Conservation (phyloP, 352 stramenopile species). For the Globisporangium spinosum region DNA sequence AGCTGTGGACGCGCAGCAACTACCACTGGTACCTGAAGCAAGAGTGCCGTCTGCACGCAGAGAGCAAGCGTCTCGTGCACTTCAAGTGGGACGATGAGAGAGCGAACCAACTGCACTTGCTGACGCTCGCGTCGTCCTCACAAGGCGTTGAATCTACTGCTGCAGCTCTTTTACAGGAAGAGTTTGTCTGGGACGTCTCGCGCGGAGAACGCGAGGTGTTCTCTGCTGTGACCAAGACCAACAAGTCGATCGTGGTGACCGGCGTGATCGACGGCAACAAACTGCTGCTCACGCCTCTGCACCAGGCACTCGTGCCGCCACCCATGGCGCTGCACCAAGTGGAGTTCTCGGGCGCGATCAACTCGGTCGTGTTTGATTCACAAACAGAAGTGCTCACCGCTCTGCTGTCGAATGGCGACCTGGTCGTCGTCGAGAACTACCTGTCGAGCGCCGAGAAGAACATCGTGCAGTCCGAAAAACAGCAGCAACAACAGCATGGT, state of each 20-base stretch:
- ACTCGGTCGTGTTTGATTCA: conserved; percentile 54
- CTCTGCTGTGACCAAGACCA: neutral
- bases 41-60: conserved; percentile 29
- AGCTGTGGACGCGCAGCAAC: conserved; percentile 76
- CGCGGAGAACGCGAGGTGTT: conserved; percentile 19
- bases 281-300: conserved; percentile 65
- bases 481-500: neutral
- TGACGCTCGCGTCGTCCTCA: conserved; percentile 14
- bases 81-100: conserved; percentile 61
- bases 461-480: neutral
- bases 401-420: conserved; percentile 34
- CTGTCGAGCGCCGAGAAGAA: conserved; percentile 16
- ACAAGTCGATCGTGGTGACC: conserved; percentile 35
- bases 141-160: conserved; percentile 17
- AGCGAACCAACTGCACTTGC: conserved; percentile 33
- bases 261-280: conserved; percentile 57
- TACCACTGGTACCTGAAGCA: conserved; percentile 88
- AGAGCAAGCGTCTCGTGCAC: conserved; percentile 22
- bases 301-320: conserved; percentile 62
- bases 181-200: conserved; percentile 51
- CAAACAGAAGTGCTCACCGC: conserved; percentile 34
- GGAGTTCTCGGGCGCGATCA: conserved; percentile 39
- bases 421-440: conserved; percentile 51
- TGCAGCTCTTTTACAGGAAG: conserved; percentile 37
- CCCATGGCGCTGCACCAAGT: conserved; percentile 49